A percentile compares a stretch with the other conserved stretches of the same genome.
Evolutionary conservation across 164 flowering plant genomes (phyloP).

Genomic region (Macadamia integrifolia): DNA sequence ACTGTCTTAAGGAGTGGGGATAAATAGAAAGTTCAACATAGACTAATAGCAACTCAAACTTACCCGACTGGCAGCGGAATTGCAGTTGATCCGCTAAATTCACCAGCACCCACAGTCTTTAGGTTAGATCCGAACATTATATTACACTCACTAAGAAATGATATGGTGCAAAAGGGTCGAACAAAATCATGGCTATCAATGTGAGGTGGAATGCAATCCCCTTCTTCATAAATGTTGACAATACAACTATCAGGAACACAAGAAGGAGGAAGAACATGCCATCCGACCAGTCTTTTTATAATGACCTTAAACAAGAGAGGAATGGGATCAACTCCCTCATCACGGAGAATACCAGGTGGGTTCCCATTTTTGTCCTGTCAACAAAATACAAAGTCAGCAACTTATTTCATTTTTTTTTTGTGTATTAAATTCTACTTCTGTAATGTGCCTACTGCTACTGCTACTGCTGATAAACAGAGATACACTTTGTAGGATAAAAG

Average conservation of each 20-base stretch:
- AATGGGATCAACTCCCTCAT: constrained; percentile 66
- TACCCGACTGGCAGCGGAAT: constrained; percentile 91
- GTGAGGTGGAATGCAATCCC: constrained; percentile 97
- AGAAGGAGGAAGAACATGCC: constrained; percentile 89
- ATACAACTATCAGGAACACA: constrained; percentile 96
- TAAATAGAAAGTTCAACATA: too few species aligned
- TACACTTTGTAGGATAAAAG: too few species aligned
- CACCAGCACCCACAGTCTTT: constrained; percentile 59
- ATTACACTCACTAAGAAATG: constrained; percentile 85
- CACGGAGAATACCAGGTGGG: constrained; percentile 78
- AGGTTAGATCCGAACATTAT: constrained; percentile 77
- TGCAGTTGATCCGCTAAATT: constrained; percentile 55
- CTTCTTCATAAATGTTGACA: constrained; percentile 90
- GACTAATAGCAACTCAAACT: constrained; percentile 9
- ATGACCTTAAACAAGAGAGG: constrained; percentile 84
- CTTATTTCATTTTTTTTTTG: too few species aligned
- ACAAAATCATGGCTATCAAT: constrained; percentile 91
- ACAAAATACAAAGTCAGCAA: background rate
- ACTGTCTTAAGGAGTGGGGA: too few species aligned
- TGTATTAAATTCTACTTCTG: too few species aligned
- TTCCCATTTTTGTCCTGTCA: constrained; percentile 87
- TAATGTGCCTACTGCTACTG: too few species aligned
- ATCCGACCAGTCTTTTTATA: constrained; percentile 67
- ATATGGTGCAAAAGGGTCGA: constrained; percentile 92
- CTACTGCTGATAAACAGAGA: too few species aligned